Base-by-base conservation (phyloP, 2,329 filamentous ascomycete genomes). In the Fusarium falciforme region DNA sequence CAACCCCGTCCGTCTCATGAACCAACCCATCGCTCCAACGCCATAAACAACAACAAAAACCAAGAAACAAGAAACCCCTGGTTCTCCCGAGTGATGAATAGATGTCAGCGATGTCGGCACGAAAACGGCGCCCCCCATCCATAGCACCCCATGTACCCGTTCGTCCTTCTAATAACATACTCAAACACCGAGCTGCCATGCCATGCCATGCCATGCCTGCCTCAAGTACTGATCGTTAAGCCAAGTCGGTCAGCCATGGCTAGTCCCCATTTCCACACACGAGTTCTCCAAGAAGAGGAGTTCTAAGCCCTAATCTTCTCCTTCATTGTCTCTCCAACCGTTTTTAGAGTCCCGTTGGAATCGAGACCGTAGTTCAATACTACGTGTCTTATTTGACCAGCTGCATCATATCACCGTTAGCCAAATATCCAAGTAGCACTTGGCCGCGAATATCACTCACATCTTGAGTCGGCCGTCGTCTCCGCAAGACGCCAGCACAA, bases 401-500 rank as follows among this genome's bases (percentile, higher is more conserved):
- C 79, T 80, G 33, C 27, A 59, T 42, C n/a, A 38, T 52, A 14
- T 62, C 36, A 40, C 52, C 61, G 55, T 73, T 42, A 70, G 55
- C 52, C 22, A 33, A 55, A 49, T 42, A 17, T 54, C 49, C 47
- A 38, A 33, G 11, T 6, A 22, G 11, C 10, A 27, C 25, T 17
- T 49, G 38, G 12, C n/a, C 20, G 6, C 27, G 9, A 14, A 31
- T 16, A 17, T 35, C 35, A 86, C 93, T 87, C 86, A 98, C 93
- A 99, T 95, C 84, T 93, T 92, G 73, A 98, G 92, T 80, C 89
- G 91, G 63, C 89, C 88, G 79, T 98, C 96, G 81, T 99, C 96
- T 20, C 96, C 95, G 67, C 94, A 96, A 14, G 95, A 96, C 17
- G 95, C 96, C 83, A 98, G 94, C 86, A 98, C 92, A 70, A 90